Evolutionary conservation across 2,329 filamentous ascomycete genomes (phyloP).

Genomic region (Ilyonectria robusta): DNA sequence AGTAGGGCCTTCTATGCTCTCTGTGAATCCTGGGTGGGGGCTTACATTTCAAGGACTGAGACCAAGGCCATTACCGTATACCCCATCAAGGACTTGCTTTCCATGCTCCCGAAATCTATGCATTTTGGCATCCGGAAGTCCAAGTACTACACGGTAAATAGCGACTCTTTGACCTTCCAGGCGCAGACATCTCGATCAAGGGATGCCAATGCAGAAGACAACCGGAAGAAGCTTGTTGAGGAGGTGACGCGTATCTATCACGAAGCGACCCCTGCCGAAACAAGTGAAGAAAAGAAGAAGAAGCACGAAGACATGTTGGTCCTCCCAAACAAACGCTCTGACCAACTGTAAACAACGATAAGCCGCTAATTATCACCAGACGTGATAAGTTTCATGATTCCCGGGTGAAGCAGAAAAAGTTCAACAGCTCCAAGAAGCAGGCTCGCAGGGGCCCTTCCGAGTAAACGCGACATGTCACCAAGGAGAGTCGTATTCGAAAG

Average conservation of each 20-base stretch:
- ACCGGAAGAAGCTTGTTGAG: constrained; percentile 63
- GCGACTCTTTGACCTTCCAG: constrained; percentile 68
- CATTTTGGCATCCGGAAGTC: constrained; percentile 64
- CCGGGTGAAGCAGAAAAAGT: constrained; percentile 64
- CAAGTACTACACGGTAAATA: constrained; percentile 67
- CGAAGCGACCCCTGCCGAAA: constrained; percentile 62
- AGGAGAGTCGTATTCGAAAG: background rate
- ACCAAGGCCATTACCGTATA: constrained; percentile 71
- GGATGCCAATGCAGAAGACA: constrained; percentile 67
- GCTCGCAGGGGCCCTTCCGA: constrained; percentile 56
- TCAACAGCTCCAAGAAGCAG: constrained; percentile 65
- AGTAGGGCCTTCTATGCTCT: constrained; percentile 59
- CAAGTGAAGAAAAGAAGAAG: constrained; percentile 61
- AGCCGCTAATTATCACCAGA: constrained; percentile 50
- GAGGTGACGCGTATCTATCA: constrained; percentile 65
- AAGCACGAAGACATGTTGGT: constrained; percentile 65
- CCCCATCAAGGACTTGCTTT: constrained; percentile 62
- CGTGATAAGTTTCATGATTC: constrained; percentile 61
- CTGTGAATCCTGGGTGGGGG: constrained; percentile 52
- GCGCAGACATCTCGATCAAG: constrained; percentile 69
- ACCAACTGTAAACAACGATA: background rate
- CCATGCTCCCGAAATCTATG: constrained; percentile 62
- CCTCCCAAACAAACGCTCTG: background rate
- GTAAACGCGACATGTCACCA: constrained; percentile 34
- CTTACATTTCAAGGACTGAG: constrained; percentile 67